Evolutionary conservation across 495 filamentous ascomycete species (phyloP), one percentile per base, ranked within the genome.

Genomic region (Collariella sp.): DNA sequence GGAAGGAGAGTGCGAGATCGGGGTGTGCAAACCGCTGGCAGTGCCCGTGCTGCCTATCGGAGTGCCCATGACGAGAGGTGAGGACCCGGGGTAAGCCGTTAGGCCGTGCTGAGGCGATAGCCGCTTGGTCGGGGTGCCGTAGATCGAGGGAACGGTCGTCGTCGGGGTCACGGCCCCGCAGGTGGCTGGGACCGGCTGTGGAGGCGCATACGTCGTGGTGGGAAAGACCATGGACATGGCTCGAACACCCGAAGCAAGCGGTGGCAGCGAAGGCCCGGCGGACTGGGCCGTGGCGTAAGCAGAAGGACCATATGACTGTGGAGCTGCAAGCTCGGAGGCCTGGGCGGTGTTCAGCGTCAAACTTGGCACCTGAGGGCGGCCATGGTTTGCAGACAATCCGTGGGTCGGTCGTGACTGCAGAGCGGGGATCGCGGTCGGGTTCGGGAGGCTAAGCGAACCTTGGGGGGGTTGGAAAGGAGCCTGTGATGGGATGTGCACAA

Each of bases 1-100:
- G 41, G 80, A 76, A 24, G 81, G 71, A 70, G 83, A 66, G 71
- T 79, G 68, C 0, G 78, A 75, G 42, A 76, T 72, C 0, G 76
- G 76, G 13, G 78, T 78, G 56, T 79, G 84, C 57, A 71, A 74
- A 18, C 75, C 69, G 49, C 60, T 67, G 2, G 62, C 34, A 31
- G 34, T 39, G 12, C 61, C 61, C 9, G 31, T 42, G 36, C 59
- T 54, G 4, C 47, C 55, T n/a, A 62, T 50, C 0, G 63, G 53
- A 5, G 58, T 59, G 13, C 33, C 36, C 68, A 49, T 72, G 68
- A 69, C 67, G 45, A 79, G 67, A 2, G 79, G 77, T 0, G 79
- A 80, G 3, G 78, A 79, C 0, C 64, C 66, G 22, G 71, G 59
- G 43, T 62, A 70, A 4, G 47, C 49, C 2, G 62, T 62, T 15